Base-by-base conservation (phyloP, 345 rosid species). In the Populus ilicifolia region DNA sequence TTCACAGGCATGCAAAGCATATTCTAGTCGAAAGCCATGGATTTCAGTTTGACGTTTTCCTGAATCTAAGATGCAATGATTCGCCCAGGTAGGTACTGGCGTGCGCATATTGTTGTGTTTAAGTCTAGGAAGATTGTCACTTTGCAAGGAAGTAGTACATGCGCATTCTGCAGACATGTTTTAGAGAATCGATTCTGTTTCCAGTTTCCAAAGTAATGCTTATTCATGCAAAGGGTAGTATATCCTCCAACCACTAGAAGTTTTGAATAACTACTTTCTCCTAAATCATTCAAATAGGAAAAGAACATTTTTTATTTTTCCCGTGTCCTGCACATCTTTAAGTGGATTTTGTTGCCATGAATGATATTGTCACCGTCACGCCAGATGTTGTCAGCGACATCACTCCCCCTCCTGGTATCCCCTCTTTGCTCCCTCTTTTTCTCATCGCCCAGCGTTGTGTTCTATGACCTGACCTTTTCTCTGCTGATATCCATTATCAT, bases 101-200 rank as follows among this genome's bases (percentile, higher is more conserved):
- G 2, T n/a, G 20, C 20, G 61, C 61, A 54, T 7, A 20, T 54
- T n/a, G 61, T 54, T 54, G 61, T 54, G 61, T 18, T 71, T 33
- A 16, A 46, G 8, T n/a, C 5, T 10, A 4, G 27, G 6, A 21
- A 41, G 18, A 20, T 52, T 52, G 8, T 11, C 41, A 6, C 46
- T 33, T 4, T 33, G 66, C 44, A 11, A 72, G 66, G 46, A 54
- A 54, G 10, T 4, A 52, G 2, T 30, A 54, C 25, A 12, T 29
- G 13, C 11, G 52, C 36, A 54, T 54, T 59, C 14, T 0, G 0
- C 29, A 21, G 27, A 72, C 64, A n/a, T 54, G 25, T 54, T 54
- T 38, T 27, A 76, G 56, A 65, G 84, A 76, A 84, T 70, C 62
- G 46, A 79, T 81, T 72, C 75, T 72, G 65, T n/a, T 64, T 73